Percentiles rank a stretch among this genome's conserved stretches.
Conservation (phyloP, 768 basidiomycete genomes). For the Lactifluus pinguis region DNA sequence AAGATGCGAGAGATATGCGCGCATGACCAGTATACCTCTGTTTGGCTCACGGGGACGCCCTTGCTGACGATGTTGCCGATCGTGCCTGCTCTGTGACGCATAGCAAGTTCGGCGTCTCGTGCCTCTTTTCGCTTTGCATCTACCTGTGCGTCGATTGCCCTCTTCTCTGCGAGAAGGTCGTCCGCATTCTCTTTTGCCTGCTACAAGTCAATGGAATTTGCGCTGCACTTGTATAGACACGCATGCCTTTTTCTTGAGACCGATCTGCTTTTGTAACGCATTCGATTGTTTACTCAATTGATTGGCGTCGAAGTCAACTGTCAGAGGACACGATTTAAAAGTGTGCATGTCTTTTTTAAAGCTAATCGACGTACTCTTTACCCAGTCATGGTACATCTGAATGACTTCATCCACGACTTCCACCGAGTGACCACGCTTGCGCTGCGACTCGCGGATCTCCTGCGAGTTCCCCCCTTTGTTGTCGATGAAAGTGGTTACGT, state of each 20-base stretch:
- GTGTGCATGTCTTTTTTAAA: neutral
- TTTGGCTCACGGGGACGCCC: slow-evolving; percentile 73
- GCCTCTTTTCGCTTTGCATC: slow-evolving; percentile 67
- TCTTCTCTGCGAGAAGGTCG: slow-evolving; percentile 79
- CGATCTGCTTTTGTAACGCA: slow-evolving; percentile 89
- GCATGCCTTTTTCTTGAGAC: slow-evolving; percentile 80
- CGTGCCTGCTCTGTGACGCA: slow-evolving; percentile 71
- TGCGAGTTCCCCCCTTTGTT: slow-evolving; percentile 89
- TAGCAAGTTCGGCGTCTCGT: slow-evolving; percentile 62
- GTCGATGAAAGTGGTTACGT: slow-evolving; percentile 72
- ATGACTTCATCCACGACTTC: slow-evolving; percentile 94
- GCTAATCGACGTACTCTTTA: slow-evolving; percentile 60
- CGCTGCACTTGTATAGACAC: neutral
- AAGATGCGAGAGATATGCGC: neutral
- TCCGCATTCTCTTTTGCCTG: slow-evolving; percentile 90
- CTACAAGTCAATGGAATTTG: neutral
- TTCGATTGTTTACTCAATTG: slow-evolving; percentile 76
- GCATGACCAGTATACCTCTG: slow-evolving; percentile 54
- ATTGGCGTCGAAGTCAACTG: slow-evolving; percentile 85
- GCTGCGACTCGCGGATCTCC: slow-evolving; percentile 85
- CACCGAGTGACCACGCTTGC: slow-evolving; percentile 79
- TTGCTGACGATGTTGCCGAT: slow-evolving; percentile 93
- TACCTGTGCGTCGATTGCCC: slow-evolving; percentile 73
- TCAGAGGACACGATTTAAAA: neutral
- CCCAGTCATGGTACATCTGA: slow-evolving; percentile 87